Base-by-base conservation (phyloP, 2,329 filamentous ascomycete genomes). In the Venturia asperata region DNA sequence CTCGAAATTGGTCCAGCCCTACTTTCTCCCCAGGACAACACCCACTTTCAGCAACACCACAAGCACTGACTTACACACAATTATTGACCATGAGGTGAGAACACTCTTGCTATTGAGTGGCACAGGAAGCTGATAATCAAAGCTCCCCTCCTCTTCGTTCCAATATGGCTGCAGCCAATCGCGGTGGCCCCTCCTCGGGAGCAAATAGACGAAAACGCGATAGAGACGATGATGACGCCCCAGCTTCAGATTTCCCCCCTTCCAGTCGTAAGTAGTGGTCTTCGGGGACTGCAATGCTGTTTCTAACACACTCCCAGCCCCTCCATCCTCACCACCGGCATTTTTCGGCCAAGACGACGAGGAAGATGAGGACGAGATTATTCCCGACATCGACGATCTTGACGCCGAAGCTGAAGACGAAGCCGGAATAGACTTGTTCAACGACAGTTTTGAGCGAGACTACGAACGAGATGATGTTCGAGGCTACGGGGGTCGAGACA, bases 101-200 rank as follows among this genome's bases (percentile, higher is more conserved):
- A 58, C 3, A 13, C n/a, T 21, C 13, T 24, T n/a, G 11, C n/a
- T 19, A 47, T 37, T n/a, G 21, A 61, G 21, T 15, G 34, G 7
- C 24, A 27, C 3, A 41, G 7, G 7, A 34, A 6, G 17, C 60
- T 61, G 24, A 61, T n/a, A 61, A 43, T 11, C 2, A 45, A 37
- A 58, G 27, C 47, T 63, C 52, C 60, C 95, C 91, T 75, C 92
- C 92, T 74, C 83, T 95, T 67, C 87, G 88, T 76, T 83, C 87
- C 70, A 91, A 87, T 78, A 88, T 90, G 81, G 86, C 88, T 67
- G 92, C 92, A 69, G 91, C 87, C 71, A 96, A 96, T 77, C 86
- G 91, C 70, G 90, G 91, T 64, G 75, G 83, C 65, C 77, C 77
- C 21, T 34, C 30, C 6, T 78, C 77, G 64, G 49, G 47, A 41